Base-by-base conservation (phyloP, 345 rosid genomes). In the Populus deltoides region DNA sequence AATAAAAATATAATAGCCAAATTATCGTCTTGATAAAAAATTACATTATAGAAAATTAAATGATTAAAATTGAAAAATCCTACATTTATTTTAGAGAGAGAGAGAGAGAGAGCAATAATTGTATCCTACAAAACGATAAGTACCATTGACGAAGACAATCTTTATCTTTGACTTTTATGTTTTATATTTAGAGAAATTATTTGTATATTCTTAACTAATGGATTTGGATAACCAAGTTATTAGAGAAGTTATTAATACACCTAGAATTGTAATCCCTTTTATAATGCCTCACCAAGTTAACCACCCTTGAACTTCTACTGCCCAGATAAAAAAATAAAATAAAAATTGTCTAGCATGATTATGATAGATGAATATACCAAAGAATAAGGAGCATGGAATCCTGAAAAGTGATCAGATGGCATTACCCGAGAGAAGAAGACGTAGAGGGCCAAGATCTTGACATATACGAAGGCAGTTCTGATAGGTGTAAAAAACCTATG, bases 391-490 rank as follows among this genome's bases (percentile, higher is more conserved):
- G 7, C 63, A 10, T 3, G 1, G 16, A 10, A 59, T 59, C 63
- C 9, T 59, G 63, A 25, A n/a, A n/a, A 59, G 59, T 20, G 59
- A 53, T 20, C n/a, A 18, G 31, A 22, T 20, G 17, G 6, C 10
- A 5, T 72, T 88, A 94, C 98, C 97, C 74, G 77, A 10, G 89
- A 78, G 89, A 94, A 85, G 89, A 88, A 79, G 53, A 72, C 72
- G 80, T 59, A 88, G 76, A 90, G 87, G 81, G 85, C 88, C 3
- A 77, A 4, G 68, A 80, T 68, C 82, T 87, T 90, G 68, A 94
- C 33, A 70, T 31, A 81, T 6, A 83, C 0, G 39, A 94, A 86
- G 15, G 83, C 97, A 79, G 81, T 0, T 80, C 97, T 82, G 73
- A 93, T 33, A 0, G 87, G 90, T 22, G 94, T 86, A 6, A 94